A percentile compares a stretch with the other conserved stretches of the same genome.
These are phyloP conservation scores for Elymus sibiricus DNA, from an alignment of 176 grass and related monocot species.

Conservation along the genomic window DNA sequence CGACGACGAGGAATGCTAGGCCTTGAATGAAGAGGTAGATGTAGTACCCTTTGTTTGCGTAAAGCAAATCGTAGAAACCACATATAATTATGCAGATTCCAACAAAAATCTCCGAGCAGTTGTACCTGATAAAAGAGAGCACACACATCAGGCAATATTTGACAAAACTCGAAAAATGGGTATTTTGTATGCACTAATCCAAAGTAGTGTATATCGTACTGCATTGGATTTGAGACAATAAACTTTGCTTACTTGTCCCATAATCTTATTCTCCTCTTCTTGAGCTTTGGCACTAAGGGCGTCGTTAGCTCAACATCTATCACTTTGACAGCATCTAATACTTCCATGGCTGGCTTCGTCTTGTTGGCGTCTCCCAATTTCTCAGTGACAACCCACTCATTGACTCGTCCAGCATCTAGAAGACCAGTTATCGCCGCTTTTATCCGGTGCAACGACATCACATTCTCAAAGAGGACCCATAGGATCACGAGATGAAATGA, in stretches of 20 bases:
- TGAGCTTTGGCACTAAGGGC: slow-evolving; percentile 35
- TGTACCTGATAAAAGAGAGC: slow-evolving; percentile 47
- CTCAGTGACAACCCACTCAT: slow-evolving; percentile 96
- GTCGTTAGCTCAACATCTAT: slow-evolving; percentile 47
- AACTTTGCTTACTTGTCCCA: slow-evolving; percentile 50
- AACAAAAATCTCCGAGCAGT: slow-evolving; percentile 61
- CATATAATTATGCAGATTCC: slow-evolving; percentile 58
- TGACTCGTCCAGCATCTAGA: slow-evolving; percentile 75
- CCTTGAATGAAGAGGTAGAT: slow-evolving; percentile 78
- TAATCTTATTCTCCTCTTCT: slow-evolving; percentile 45
- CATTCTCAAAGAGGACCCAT: slow-evolving; percentile 94
- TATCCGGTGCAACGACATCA: slow-evolving; percentile 81
- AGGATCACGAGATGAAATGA: slow-evolving; percentile 89
- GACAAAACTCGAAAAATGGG: background rate
- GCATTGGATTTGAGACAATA: background rate
- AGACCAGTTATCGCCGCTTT: slow-evolving; percentile 65
- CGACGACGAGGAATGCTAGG: slow-evolving; percentile 60
- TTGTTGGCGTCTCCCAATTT: slow-evolving; percentile 74
- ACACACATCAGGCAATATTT: slow-evolving; percentile 12
- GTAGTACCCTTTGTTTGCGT: slow-evolving; percentile 73
- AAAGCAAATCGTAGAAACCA: slow-evolving; percentile 62
- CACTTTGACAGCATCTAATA: slow-evolving; percentile 41
- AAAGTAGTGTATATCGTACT: background rate
- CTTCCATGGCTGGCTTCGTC: slow-evolving; percentile 48
- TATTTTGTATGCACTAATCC: background rate